Conservation (phyloP, 164 flowering plant genomes). For the Nymphaea thermarum region DNA sequence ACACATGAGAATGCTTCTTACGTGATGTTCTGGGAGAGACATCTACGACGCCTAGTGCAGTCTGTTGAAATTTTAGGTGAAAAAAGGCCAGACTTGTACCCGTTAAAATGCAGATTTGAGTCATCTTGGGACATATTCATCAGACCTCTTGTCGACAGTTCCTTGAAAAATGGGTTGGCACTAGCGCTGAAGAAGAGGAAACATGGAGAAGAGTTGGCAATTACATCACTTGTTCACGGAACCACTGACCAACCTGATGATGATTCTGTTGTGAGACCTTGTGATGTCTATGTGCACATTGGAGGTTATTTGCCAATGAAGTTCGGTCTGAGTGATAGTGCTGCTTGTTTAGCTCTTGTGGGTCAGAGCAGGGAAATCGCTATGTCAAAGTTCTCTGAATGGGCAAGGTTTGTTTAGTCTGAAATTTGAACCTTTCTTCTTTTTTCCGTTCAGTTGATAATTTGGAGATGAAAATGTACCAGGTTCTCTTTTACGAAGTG, state of each 20-base stretch:
- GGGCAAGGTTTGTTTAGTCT: slow-evolving; percentile 53
- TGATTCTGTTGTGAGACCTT: slow-evolving; percentile 11
- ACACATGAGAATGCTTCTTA: slow-evolving; percentile 41
- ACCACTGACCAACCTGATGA: slow-evolving; percentile 16
- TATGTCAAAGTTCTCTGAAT: slow-evolving; percentile 66
- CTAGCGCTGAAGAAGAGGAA: slow-evolving; percentile 23
- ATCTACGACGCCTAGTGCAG: slow-evolving; percentile 43
- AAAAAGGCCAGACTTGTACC: slow-evolving; percentile 32
- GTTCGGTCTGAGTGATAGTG: slow-evolving; percentile 39
- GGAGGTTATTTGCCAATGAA: slow-evolving; percentile 43
- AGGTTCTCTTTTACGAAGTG: too few species aligned
- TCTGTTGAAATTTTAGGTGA: slow-evolving; percentile 34
- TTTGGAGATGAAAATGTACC: too few species aligned
- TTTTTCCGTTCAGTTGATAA: background rate
- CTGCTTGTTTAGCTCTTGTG: slow-evolving; percentile 64
- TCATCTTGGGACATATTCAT: slow-evolving; percentile 25
- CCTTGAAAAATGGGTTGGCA: slow-evolving; percentile 30
- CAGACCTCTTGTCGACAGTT: slow-evolving; percentile 27
- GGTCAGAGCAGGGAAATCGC: slow-evolving; percentile 66
- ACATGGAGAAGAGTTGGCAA: slow-evolving; percentile 43
- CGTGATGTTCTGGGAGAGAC: slow-evolving; percentile 71
- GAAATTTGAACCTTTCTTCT: background rate
- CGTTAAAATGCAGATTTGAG: background rate
- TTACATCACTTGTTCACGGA: slow-evolving; percentile 49
- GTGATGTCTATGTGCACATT: slow-evolving; percentile 57